Evolutionary conservation across 768 basidiomycete genomes (phyloP).

Genomic region (Mycena alexandri): DNA sequence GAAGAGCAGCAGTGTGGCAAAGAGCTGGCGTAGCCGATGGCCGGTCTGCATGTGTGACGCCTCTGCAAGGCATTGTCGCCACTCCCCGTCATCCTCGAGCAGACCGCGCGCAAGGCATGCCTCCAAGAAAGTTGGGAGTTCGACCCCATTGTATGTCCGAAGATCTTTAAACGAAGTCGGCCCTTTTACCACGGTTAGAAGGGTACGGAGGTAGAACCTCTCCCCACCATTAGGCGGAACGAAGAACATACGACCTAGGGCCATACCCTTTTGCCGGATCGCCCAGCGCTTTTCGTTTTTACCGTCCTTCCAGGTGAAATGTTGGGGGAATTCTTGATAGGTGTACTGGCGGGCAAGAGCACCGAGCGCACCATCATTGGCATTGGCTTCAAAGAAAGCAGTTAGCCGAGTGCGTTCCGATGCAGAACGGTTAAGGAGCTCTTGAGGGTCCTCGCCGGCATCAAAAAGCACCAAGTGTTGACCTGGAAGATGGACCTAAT

Average conservation of each 20-base stretch:
- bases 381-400: not conserved
- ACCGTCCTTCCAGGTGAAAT: slow-evolving; percentile 16
- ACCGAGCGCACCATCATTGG: not conserved
- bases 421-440: not conserved
- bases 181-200: slow-evolving; percentile 56
- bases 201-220: slow-evolving; percentile 54
- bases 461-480: slow-evolving; percentile 6
- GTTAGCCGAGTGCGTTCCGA: not conserved
- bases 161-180: slow-evolving; percentile 46
- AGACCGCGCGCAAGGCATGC: slow-evolving; percentile 46
- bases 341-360: slow-evolving; percentile 13
- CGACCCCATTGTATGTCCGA: slow-evolving; percentile 32
- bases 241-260: slow-evolving; percentile 44
- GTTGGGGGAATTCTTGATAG: slow-evolving; percentile 21
- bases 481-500: slow-evolving; percentile 13
- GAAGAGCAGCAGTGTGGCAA: slow-evolving; percentile 21
- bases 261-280: slow-evolving; percentile 38
- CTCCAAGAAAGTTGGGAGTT: slow-evolving; percentile 47
- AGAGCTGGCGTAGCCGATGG: slow-evolving; percentile 15
- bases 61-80: slow-evolving; percentile 32
- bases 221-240: slow-evolving; percentile 52
- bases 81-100: slow-evolving; percentile 49
- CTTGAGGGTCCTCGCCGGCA: not conserved
- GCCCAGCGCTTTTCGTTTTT: slow-evolving; percentile 34
- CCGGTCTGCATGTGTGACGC: slow-evolving; percentile 21